phyloP scores from a whole-genome alignment of 768 basidiomycete genomes.

The Mycena rebaudengoi region DNA sequence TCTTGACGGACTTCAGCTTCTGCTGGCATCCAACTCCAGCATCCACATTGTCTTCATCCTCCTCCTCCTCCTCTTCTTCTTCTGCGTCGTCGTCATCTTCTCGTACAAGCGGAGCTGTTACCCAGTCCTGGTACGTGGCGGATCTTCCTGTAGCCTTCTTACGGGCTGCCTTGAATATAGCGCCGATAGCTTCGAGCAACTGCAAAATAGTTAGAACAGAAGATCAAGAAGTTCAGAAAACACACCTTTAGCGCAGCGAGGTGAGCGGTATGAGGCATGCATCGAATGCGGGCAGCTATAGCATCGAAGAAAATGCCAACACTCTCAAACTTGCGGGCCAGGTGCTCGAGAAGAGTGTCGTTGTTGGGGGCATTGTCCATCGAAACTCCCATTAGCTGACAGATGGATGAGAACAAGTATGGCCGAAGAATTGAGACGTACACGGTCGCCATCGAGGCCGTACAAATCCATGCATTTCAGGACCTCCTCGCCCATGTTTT shows the following conservation, averaged over 20 bases:
- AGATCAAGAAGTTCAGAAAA: neutral
- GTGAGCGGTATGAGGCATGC: slow-evolving; percentile 38
- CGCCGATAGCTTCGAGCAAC: slow-evolving; percentile 37
- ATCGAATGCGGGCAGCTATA: slow-evolving; percentile 26
- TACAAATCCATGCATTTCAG: slow-evolving; percentile 29
- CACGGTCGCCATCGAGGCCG: slow-evolving; percentile 20
- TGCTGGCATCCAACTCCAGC: neutral
- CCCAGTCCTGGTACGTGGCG: slow-evolving; percentile 18
- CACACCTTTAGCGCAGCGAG: slow-evolving; percentile 35
- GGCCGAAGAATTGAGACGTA: neutral
- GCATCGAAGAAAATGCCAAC: slow-evolving; percentile 24
- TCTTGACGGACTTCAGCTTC: neutral
- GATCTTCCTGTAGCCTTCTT: slow-evolving; percentile 4
- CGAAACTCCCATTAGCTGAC: slow-evolving; percentile 27
- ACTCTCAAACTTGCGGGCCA: slow-evolving; percentile 2
- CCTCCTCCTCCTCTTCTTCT: slow-evolving; percentile 10
- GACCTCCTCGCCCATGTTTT: slow-evolving; percentile 36
- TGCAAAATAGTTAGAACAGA: slow-evolving; percentile 9
- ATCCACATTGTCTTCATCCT: slow-evolving; percentile 20
- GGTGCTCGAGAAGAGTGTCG: slow-evolving; percentile 26
- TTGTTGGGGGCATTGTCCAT: slow-evolving; percentile 34
- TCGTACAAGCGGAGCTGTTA: neutral
- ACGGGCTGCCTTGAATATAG: slow-evolving; percentile 2
- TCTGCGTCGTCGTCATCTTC: neutral
- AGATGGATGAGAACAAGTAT: neutral